Conservation (phyloP, 495 filamentous ascomycete genomes). For the Lophiostoma macrostomum region DNA sequence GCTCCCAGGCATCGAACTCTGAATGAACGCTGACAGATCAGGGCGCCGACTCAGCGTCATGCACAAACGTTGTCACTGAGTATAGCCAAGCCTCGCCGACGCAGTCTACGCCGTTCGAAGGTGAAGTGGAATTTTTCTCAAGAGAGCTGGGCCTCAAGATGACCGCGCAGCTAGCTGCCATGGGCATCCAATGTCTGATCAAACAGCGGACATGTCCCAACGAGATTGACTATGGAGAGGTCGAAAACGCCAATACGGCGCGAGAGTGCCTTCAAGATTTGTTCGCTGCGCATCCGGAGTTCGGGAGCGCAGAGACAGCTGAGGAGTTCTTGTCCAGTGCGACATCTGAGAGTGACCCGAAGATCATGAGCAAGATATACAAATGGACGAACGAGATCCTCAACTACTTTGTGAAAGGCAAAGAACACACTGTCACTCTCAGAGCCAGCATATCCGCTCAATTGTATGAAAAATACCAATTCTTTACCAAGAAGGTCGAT, state of each 20-base stretch:
- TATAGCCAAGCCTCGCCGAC: neutral
- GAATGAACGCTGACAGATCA: conserved; percentile 1
- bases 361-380: neutral
- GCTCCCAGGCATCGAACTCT: neutral
- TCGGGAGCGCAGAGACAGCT: neutral
- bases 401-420: neutral
- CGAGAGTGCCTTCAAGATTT: neutral
- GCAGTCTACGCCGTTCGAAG: neutral
- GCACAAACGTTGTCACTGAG: conserved; percentile 9
- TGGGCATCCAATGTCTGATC: neutral
- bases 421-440: neutral
- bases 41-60: conserved; percentile 8
- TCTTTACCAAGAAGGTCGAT: neutral
- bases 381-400: conserved; percentile 4
- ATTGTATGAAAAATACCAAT: neutral
- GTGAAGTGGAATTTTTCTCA: conserved; percentile 4
- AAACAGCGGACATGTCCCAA: neutral
- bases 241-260: neutral
- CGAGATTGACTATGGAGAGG: neutral
- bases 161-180: neutral
- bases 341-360: neutral
- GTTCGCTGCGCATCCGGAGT: conserved; percentile 1
- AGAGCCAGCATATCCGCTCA: neutral
- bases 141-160: neutral
- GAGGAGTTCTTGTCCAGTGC: conserved; percentile 3